Evolutionary conservation across 73 alveolate genomes (phyloP), one percentile per base, ranked within the genome.

Genomic region (Paramecium sonneborni): DNA sequence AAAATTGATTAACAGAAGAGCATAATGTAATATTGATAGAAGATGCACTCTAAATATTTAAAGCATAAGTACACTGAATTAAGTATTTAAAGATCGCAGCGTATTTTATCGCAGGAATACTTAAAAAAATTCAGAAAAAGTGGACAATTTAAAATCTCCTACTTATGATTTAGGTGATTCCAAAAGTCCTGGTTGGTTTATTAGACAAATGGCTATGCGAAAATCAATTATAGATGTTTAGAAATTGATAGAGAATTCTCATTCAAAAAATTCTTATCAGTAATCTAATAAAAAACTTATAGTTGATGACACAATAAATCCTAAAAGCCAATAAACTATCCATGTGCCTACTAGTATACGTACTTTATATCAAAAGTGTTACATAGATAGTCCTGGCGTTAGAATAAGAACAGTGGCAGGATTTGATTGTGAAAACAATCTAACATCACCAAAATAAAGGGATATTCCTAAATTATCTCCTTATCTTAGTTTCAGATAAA

Each of bases 101-200:
- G 52, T 62, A 26, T 62, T 62, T 32, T 62, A 62, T 62, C 84
- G 84, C 12, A 62, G 84, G 44, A 62, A 62, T 28, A 62, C 84
- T 10, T 32, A 62, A 62, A 62, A 62, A 32, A 62, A 62, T 26
- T 26, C 39, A 32, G 84, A 62, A 6, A 62, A 62, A 11, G 44
- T 32, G 15, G 84, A 62, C 14, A 30, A 30, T 12, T 14, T 26
- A 26, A 62, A 62, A 62, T 62, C 84, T 12, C 84, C 84, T 12
- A 62, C 84, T 6, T 62, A 30, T 32, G 84, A 62, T 62, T 5
- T 62, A 15, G 84, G 84, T 1, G 84, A 62, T 10, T 26, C 84
- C 10, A 62, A 62, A 11, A 62, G 84, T 62, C 84, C 84, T 23
- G 48, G 84, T 14, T 62, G 84, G 84, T 62, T 62, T 26, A 30